Evolutionary conservation across 164 flowering plant genomes (phyloP), one percentile per base, ranked within the genome.

Genomic region (Brasenia schreberi): DNA sequence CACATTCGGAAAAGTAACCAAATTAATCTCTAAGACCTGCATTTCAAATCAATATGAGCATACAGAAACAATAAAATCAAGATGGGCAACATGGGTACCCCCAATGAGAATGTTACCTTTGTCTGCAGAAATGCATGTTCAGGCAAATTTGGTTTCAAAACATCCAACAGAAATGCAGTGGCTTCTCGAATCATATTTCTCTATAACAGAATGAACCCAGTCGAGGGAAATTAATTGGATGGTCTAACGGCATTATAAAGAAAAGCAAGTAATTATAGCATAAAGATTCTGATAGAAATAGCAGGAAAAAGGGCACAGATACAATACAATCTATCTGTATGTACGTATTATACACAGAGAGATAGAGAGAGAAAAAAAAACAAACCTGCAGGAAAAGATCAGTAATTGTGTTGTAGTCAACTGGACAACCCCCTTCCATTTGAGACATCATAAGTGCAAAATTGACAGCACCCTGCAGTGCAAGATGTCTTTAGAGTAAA

Each of bases 361-460:
- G 42, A 52, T 0, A 49, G 56, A 6, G 16, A 6, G 56, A 42
- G 64, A 49, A 61, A 16, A 17, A 27, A 33, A 61, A 16, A 17
- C 39, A 33, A 61, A 94, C 99, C 97, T 95, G 99, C 77, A 95
- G 97, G 71, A 95, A 95, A 65, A 95, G 94, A 84, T 95, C 97
- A 5, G 97, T 88, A 62, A 95, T 92, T n/a, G 97, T 95, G 76
- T 95, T 95, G 77, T 88, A 95, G 77, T 95, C 99, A 72, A 95
- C 77, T 6, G 99, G 99, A 68, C 97, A 95, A 62, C 99, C 99
- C 71, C 99, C 99, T 74, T 95, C 97, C 97, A 95, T 95, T 86
- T 95, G 99, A n/a, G 99, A 85, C 99, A 95, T 92, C 99, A 95
- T 95, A 58, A 95, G 78, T 23, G 99, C 96, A 81, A 95, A 95